Evolutionary conservation across 306 rosid species (phyloP).

Genomic region (Begonia fuchsioides): DNA sequence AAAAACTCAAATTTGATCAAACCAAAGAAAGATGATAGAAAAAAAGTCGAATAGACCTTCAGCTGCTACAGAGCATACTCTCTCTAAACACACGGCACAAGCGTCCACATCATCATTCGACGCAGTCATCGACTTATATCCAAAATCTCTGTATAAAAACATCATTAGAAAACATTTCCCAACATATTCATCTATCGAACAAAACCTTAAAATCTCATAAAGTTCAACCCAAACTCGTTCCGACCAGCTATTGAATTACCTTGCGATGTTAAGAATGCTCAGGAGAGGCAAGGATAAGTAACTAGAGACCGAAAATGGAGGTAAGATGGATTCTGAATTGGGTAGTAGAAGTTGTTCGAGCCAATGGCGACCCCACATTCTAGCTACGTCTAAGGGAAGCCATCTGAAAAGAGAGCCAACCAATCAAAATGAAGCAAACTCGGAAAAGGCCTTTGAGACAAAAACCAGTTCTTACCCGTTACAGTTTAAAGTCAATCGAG

Average conservation of each 20-base stretch:
- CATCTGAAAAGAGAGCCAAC: conserved; percentile 37
- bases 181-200: no score
- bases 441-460: background rate
- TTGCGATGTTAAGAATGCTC: conserved; percentile 81
- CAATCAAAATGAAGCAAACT: conserved; percentile 9
- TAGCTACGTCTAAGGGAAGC: conserved; percentile 94
- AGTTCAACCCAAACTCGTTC: no score
- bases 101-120: conserved; percentile 47
- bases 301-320: conserved; percentile 49
- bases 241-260: conserved; percentile 24
- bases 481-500: conserved; percentile 69
- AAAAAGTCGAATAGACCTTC: conserved; percentile 42
- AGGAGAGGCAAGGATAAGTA: conserved; percentile 75
- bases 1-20: background rate
- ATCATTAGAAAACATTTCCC: no score
- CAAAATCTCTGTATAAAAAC: conserved; percentile 56
- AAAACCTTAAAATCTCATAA: no score
- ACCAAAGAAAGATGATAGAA: no score
- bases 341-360: conserved; percentile 73
- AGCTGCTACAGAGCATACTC: conserved; percentile 75
- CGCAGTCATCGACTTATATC: conserved; percentile 45
- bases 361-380: conserved; percentile 98
- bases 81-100: conserved; percentile 93
- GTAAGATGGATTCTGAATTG: conserved; percentile 43
- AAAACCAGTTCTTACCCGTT: conserved; percentile 46